Base-by-base conservation (phyloP, 1,139 yeast species). In the Kodamaea ohmeri region DNA sequence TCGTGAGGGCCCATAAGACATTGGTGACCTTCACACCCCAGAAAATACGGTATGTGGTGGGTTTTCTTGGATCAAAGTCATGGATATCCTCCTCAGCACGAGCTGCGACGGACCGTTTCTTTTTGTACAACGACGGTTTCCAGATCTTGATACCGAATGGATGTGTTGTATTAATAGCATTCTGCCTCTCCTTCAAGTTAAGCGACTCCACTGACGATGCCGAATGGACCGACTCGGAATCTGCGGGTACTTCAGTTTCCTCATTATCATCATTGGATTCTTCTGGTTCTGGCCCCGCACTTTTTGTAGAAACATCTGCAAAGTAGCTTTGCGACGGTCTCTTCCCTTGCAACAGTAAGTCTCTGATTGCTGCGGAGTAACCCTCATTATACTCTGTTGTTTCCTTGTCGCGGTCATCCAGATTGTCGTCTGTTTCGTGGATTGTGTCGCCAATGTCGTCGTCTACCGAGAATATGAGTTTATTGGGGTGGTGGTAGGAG, bases 61-160 rank as follows among this genome's bases (percentile, higher is more conserved):
- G 67, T 40, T 67, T 63, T 4, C 43, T 22, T 4, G 86, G 77
- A 39, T 60, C 67, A 34, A 67, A 71, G 45, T 87, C 90, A 59
- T 90, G 97, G 48, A 92, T 87, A 67, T 92, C 99, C 46, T 86
- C 88, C 42, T 88, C 95, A 1, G 97, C 97, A 41, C 89, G 81
- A 25, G 82, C 72, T 48, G 95, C 95, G 25, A 92, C 97, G 1
- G 97, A 87, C 52, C 99, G 79, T 45, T 78, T 77, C 60, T 92
- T 92, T 57, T 94, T 92, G 62, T 92, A 92, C 43, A 92, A 71
- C 2, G 98, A 96, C 1, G 98, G 98, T 56, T 92, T 92, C 98
- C 98, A 92, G 51, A 92, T 87, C 59, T 96, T 84, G 38, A 92
- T 89, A 72, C 98, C 98, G 56, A 92, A 92, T 0, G 98, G 98